Conservation (phyloP, 2,329 filamentous ascomycete species). For the Colletotrichum australisinense region DNA sequence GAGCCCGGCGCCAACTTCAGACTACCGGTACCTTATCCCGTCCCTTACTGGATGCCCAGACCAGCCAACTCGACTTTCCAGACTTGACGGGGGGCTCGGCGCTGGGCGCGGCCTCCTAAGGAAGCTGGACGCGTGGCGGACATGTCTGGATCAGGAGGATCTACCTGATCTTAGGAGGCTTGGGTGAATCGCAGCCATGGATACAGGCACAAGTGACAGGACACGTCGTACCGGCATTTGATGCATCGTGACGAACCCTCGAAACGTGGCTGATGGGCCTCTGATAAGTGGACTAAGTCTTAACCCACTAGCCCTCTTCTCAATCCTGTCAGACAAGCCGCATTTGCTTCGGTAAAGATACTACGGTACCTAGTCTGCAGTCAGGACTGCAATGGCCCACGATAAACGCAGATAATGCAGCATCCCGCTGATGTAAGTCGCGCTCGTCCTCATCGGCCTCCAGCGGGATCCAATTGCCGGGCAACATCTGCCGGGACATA, state of each 20-base stretch:
- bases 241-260: slow-evolving; percentile 4
- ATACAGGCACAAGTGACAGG: background rate
- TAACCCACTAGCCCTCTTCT: background rate
- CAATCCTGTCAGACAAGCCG: no score
- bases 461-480: background rate
- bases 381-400: background rate
- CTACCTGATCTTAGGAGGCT: slow-evolving; percentile 4
- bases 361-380: no score
- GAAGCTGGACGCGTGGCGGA: background rate
- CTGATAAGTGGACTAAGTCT: background rate
- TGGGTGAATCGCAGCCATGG: background rate
- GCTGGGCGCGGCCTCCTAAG: background rate
- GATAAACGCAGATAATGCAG: background rate
- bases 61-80: background rate
- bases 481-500: background rate
- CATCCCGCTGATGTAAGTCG: background rate
- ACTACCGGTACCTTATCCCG: background rate
- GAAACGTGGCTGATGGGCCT: background rate
- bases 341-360: no score
- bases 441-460: background rate
- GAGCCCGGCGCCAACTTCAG: slow-evolving; percentile 2
- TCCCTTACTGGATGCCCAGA: background rate
- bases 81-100: background rate
- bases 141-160: slow-evolving; percentile 22
- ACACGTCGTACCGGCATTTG: background rate